These are phyloP conservation scores for Zygoascus meyerae DNA, from an alignment of 1,139 yeast species.

Conservation along the genomic window DNA sequence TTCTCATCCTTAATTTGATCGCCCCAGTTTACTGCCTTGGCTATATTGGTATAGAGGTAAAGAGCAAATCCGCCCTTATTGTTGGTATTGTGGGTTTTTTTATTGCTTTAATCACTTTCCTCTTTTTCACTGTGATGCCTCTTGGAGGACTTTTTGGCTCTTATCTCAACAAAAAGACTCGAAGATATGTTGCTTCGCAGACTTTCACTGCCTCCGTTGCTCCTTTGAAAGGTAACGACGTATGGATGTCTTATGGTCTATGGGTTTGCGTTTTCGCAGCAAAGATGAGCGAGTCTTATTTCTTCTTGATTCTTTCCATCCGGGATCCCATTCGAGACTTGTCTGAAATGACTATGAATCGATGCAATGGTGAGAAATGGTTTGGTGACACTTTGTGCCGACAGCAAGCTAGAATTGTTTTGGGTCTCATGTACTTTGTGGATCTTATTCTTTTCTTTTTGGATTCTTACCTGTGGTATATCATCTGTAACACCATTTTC, in stretches of 20 bases:
- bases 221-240: conserved; percentile 44
- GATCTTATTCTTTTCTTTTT: conserved; percentile 65
- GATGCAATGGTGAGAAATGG: no score
- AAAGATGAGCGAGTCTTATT: conserved; percentile 74
- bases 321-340: conserved; percentile 74
- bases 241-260: conserved; percentile 51
- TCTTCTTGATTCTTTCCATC: conserved; percentile 69
- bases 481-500: conserved; percentile 69
- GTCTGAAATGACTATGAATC: conserved; percentile 49
- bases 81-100: conserved; percentile 88
- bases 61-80: conserved; percentile 70
- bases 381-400: conserved; percentile 61
- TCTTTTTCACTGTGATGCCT: conserved; percentile 93
- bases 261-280: conserved; percentile 69
- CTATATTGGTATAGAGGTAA: conserved; percentile 55
- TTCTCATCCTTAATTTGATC: conserved; percentile 38
- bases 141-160: conserved; percentile 94
- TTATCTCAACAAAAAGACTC: conserved; percentile 77
- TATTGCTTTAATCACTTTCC: conserved; percentile 73
- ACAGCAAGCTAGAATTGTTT: conserved; percentile 53
- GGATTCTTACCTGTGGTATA: conserved; percentile 87
- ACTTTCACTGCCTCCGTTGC: conserved; percentile 53
- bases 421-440: conserved; percentile 52
- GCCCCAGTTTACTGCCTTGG: conserved; percentile 75
- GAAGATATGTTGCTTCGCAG: conserved; percentile 40